Evolutionary conservation across 106 monocot genomes (phyloP).

Genomic region (Dioscorea zingiberensis): DNA sequence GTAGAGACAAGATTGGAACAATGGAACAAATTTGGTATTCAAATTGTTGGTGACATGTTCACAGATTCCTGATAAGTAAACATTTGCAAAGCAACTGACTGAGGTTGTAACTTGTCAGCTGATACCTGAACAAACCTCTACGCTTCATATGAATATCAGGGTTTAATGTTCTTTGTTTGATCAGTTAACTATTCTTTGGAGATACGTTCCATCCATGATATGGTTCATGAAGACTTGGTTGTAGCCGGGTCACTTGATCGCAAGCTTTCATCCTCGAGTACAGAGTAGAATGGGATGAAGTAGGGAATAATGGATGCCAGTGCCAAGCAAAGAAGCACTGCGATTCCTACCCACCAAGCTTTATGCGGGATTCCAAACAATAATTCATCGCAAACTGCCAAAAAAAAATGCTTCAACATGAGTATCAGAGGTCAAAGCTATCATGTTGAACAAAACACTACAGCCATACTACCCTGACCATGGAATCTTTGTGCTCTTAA

Average conservation of each 20-base stretch:
- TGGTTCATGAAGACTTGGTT: slow-evolving; percentile 32
- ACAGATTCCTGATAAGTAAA: too few species aligned
- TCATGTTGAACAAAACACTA: neutral
- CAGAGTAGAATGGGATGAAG: slow-evolving; percentile 37
- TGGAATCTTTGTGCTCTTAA: neutral
- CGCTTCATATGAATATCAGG: too few species aligned
- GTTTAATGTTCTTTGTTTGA: too few species aligned
- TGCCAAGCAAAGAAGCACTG: slow-evolving; percentile 58
- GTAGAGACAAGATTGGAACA: too few species aligned
- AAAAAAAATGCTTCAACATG: neutral
- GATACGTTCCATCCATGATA: neutral
- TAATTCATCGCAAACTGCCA: slow-evolving; percentile 80
- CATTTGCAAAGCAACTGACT: too few species aligned
- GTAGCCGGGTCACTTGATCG: slow-evolving; percentile 1
- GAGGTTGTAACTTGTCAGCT: too few species aligned
- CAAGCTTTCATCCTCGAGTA: slow-evolving; percentile 8
- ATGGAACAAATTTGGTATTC: too few species aligned
- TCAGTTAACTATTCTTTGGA: neutral
- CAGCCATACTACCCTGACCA: neutral
- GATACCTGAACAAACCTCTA: too few species aligned
- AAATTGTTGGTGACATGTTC: too few species aligned
- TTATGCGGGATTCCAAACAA: slow-evolving; percentile 62
- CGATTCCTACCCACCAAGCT: slow-evolving; percentile 74
- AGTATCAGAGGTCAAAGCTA: neutral
- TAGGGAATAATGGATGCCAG: slow-evolving; percentile 41